Evolutionary conservation across 2,329 filamentous ascomycete species (phyloP).

Genomic region (Penicillium sp.): DNA sequence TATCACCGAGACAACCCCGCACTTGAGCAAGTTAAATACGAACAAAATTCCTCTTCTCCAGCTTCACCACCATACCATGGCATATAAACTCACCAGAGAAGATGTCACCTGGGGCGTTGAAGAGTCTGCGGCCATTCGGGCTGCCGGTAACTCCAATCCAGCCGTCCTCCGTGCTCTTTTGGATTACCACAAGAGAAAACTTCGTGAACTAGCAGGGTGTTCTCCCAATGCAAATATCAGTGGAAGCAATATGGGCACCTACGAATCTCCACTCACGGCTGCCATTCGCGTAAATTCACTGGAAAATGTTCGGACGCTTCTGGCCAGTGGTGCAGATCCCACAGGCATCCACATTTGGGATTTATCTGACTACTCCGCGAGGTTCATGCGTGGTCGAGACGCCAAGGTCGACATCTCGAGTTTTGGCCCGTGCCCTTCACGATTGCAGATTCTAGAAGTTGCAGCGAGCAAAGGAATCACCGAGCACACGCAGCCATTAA

Average conservation of each 20-base stretch:
- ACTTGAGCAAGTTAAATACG: too few relatives aligned
- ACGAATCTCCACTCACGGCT: not conserved
- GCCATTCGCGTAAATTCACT: not conserved
- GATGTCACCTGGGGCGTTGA: not conserved
- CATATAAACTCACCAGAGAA: slow-evolving; percentile 1
- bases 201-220: not conserved
- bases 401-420: not conserved
- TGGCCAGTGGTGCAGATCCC: not conserved
- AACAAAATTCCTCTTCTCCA: too few relatives aligned
- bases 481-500: not conserved
- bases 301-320: not conserved
- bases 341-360: not conserved
- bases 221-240: not conserved
- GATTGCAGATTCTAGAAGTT: not conserved
- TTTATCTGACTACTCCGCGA: not conserved
- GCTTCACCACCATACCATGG: not conserved
- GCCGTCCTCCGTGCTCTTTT: not conserved
- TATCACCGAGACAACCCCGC: too few relatives aligned
- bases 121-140: not conserved
- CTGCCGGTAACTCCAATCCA: not conserved
- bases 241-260: not conserved
- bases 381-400: not conserved
- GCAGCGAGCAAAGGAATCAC: not conserved
- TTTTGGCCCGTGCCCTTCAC: not conserved
- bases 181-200: not conserved